These are phyloP conservation scores for Xylaria bambusicola DNA, from an alignment of 495 filamentous ascomycete genomes.

Conservation along the genomic window DNA sequence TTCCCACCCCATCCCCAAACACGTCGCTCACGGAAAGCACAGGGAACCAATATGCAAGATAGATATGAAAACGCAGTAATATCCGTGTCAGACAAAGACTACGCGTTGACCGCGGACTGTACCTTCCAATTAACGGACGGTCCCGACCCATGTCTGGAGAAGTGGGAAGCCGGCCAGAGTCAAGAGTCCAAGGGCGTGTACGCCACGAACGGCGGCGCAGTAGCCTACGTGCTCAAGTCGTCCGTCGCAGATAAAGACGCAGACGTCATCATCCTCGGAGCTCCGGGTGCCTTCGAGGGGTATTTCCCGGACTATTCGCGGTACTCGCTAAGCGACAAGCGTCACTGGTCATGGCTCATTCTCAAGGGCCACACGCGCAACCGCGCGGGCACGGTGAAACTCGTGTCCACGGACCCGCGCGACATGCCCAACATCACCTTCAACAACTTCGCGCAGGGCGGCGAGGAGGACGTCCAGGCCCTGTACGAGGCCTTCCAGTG, in stretches of 20 bases:
- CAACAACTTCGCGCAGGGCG: constrained; percentile 36
- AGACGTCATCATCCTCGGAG: constrained; percentile 24
- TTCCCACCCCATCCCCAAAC: not conserved
- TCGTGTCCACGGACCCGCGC: constrained; percentile 43
- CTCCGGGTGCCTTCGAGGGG: constrained; percentile 37
- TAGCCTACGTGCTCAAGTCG: constrained; percentile 49
- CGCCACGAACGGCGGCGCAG: constrained; percentile 48
- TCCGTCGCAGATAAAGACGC: constrained; percentile 28
- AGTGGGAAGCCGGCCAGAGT: constrained; percentile 40
- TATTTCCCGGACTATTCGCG: constrained; percentile 27
- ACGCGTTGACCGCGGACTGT: constrained; percentile 47
- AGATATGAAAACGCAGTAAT: constrained; percentile 59
- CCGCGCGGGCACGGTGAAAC: constrained; percentile 42
- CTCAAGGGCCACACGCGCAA: constrained; percentile 42
- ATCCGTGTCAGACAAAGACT: constrained; percentile 43
- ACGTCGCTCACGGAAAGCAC: not conserved
- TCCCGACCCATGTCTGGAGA: constrained; percentile 51
- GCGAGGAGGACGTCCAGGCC: constrained; percentile 41
- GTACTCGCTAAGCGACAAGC: constrained; percentile 19
- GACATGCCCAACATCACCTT: constrained; percentile 47
- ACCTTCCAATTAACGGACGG: constrained; percentile 42
- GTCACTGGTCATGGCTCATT: constrained; percentile 40
- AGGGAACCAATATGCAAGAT: constrained; percentile 65
- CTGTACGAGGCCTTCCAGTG: constrained; percentile 45
- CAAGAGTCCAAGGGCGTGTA: constrained; percentile 50